A percentile compares a stretch with the other conserved stretches of the same genome.
phyloP scores from a whole-genome alignment of 306 rosid species.

The Dalbergia cochinchinensis region DNA sequence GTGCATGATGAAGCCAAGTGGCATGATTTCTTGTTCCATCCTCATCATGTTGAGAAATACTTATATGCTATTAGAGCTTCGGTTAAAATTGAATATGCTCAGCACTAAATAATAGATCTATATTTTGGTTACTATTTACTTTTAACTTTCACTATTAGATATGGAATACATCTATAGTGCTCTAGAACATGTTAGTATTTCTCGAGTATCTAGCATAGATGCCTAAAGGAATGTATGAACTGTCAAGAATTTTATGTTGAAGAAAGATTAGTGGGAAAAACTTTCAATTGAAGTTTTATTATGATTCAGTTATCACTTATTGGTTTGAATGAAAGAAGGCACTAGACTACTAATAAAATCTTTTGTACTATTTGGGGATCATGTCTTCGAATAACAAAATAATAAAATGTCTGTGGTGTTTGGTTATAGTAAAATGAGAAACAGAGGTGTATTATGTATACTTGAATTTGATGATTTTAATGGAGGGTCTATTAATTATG shows the following conservation, averaged over 20 bases:
- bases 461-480: background rate
- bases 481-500: background rate
- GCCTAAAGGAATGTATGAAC: no score
- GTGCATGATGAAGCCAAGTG: slow-evolving; percentile 7
- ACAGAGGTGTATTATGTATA: background rate
- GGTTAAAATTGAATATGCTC: no score
- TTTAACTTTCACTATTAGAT: no score
- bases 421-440: background rate
- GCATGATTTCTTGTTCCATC: slow-evolving; percentile 3
- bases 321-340: background rate
- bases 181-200: no score
- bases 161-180: no score
- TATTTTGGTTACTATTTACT: no score
- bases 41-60: background rate
- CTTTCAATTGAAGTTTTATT: background rate
- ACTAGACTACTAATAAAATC: background rate
- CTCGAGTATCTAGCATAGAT: no score
- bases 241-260: no score
- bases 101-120: no score
- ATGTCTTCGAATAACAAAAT: no score
- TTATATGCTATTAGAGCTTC: background rate
- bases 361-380: no score
- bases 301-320: background rate
- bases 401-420: background rate
- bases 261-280: no score